Conservation (phyloP, 176 grass and related monocot species). For the Raddia guianensis region DNA sequence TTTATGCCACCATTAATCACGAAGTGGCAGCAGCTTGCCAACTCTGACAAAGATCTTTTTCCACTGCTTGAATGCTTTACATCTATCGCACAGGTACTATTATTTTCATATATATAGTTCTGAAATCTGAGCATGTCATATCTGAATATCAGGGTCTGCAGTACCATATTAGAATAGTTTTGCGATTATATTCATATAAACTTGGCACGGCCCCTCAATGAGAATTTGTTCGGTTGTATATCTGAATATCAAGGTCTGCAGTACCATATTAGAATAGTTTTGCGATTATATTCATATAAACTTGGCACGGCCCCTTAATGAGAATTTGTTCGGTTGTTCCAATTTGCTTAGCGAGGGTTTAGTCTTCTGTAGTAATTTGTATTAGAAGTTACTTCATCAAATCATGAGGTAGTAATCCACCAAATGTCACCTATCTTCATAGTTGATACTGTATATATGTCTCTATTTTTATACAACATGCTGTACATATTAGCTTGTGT, state of each 20-base stretch:
- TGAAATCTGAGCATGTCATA: conserved; percentile 22
- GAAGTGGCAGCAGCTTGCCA: too few species aligned
- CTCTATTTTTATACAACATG: too few species aligned
- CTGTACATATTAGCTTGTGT: not conserved
- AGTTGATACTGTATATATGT: too few species aligned
- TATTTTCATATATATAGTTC: conserved; percentile 35
- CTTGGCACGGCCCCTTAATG: too few species aligned
- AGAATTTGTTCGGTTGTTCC: too few species aligned
- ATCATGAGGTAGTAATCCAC: too few species aligned
- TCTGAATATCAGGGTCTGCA: not conserved
- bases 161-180: conserved; percentile 25
- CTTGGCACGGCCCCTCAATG: too few species aligned
- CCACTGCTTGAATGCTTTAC: conserved; percentile 97
- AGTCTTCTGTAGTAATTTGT: too few species aligned
- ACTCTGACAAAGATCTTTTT: conserved; percentile 48
- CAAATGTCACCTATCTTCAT: too few species aligned
- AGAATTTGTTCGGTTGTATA: not conserved
- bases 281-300: not conserved
- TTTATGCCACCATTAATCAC: too few species aligned
- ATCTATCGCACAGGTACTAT: conserved; percentile 87
- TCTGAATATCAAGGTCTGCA: not conserved
- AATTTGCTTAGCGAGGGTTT: too few species aligned
- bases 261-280: conserved; percentile 25
- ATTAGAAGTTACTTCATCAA: too few species aligned
- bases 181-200: not conserved